These are phyloP conservation scores for Emericellopsis atlantica DNA, from an alignment of 2,329 filamentous ascomycete genomes.

Conservation along the genomic window DNA sequence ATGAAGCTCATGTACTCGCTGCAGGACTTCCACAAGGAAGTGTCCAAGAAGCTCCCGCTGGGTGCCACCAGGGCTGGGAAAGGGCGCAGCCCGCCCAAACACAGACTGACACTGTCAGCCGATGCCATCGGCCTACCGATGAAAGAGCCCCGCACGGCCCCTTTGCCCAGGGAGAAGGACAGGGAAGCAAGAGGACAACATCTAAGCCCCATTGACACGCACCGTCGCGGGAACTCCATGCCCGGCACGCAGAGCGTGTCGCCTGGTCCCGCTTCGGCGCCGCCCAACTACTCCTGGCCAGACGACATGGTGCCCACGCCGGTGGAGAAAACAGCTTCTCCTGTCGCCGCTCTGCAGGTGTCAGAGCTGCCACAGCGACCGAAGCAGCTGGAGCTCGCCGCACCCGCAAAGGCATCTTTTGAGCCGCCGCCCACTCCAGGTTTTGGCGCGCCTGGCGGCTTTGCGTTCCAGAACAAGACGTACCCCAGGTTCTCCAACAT, in stretches of 20 bases:
- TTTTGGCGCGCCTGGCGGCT: constrained; percentile 22
- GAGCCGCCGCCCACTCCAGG: constrained; percentile 31
- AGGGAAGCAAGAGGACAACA: constrained; percentile 9
- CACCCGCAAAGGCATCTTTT: constrained; percentile 4
- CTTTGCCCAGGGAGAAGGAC: constrained; percentile 41
- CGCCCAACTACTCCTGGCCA: constrained; percentile 48
- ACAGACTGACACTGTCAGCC: constrained; percentile 46
- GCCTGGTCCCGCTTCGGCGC: constrained; percentile 55
- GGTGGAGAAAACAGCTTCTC: neutral
- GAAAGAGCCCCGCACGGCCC: constrained; percentile 48
- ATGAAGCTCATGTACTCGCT: constrained; percentile 88
- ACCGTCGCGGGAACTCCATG: constrained; percentile 38
- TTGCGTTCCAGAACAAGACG: constrained; percentile 28
- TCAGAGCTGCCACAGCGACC: constrained; percentile 18
- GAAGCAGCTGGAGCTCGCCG: constrained; percentile 7
- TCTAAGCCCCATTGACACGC: constrained; percentile 11
- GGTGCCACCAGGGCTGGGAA: constrained; percentile 32
- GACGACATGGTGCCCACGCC: constrained; percentile 22
- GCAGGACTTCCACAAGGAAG: constrained; percentile 63
- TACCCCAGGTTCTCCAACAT: constrained; percentile 11
- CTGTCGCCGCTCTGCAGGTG: constrained; percentile 6
- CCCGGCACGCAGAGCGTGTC: constrained; percentile 37
- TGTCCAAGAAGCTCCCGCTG: constrained; percentile 35
- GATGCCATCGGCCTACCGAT: constrained; percentile 39
- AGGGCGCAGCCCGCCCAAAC: constrained; percentile 45